These are phyloP conservation scores for Acer yangbiense DNA, from an alignment of 345 rosid species.

Conservation along the genomic window DNA sequence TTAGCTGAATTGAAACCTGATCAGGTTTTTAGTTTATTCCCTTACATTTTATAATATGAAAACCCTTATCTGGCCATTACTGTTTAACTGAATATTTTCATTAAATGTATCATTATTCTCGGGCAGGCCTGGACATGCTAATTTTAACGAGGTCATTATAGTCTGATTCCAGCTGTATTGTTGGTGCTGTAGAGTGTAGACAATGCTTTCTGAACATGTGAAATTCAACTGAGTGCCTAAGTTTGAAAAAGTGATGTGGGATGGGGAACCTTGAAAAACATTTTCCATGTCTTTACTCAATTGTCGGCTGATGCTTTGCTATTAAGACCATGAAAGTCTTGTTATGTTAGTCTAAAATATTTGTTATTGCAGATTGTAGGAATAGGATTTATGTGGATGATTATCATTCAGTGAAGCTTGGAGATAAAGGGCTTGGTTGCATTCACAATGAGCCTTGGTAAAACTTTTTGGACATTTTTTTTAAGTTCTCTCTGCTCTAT, in stretches of 20 bases:
- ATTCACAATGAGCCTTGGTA: slow-evolving; percentile 98
- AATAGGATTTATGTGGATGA: slow-evolving; percentile 97
- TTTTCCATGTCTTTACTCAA: background rate
- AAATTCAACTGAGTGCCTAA: background rate
- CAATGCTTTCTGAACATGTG: background rate
- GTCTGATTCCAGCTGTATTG: background rate
- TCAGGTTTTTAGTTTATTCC: slow-evolving; percentile 63
- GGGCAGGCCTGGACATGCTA: background rate
- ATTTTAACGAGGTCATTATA: background rate
- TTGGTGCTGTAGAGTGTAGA: background rate
- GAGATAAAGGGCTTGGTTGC: slow-evolving; percentile 97
- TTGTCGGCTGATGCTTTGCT: slow-evolving; percentile 6
- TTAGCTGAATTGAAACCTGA: slow-evolving; percentile 83
- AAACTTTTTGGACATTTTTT: slow-evolving; percentile 83
- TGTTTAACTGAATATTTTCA: background rate
- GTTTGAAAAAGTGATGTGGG: background rate
- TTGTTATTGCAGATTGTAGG: slow-evolving; percentile 75
- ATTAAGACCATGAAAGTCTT: background rate
- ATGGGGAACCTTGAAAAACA: background rate
- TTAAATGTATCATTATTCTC: background rate
- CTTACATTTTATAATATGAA: background rate
- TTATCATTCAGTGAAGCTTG: slow-evolving; percentile 83
- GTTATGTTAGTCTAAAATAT: slow-evolving; percentile 25
- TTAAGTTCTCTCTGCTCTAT: background rate
- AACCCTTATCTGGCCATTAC: background rate